Conservation (phyloP, 2,329 filamentous ascomycete species). For the Trichoderma koningiopsis region DNA sequence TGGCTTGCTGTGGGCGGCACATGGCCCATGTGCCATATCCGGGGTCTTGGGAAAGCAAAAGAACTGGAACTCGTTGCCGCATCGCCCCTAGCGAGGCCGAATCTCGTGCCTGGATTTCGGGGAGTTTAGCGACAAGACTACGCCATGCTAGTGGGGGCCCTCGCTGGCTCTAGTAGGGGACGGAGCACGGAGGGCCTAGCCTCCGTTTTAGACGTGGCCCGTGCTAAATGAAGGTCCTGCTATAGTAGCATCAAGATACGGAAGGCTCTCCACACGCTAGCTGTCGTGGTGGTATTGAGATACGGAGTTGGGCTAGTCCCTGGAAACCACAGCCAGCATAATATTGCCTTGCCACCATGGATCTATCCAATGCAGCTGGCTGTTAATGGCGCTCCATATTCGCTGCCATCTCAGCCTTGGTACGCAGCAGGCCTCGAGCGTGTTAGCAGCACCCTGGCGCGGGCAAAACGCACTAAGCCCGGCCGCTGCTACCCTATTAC, state of each 20-base stretch:
- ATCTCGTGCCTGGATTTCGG: slow-evolving; percentile 23
- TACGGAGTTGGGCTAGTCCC: not conserved
- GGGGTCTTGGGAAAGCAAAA: slow-evolving; percentile 11
- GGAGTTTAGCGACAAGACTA: slow-evolving; percentile 11
- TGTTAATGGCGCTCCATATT: not conserved
- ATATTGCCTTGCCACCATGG: not conserved
- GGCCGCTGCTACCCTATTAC: not conserved
- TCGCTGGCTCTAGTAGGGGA: not conserved
- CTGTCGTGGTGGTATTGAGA: not conserved
- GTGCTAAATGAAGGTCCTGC: slow-evolving; percentile 19
- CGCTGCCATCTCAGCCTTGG: not conserved
- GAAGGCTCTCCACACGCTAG: not conserved
- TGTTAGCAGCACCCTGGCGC: not conserved
- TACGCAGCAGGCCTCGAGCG: not conserved
- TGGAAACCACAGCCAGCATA: not conserved
- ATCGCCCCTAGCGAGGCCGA: slow-evolving; percentile 20
- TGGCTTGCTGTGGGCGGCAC: slow-evolving; percentile 6
- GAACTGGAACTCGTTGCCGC: slow-evolving; percentile 1
- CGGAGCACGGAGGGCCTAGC: not conserved
- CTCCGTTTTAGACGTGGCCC: slow-evolving; percentile 20
- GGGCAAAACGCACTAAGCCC: not conserved
- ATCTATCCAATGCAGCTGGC: not conserved
- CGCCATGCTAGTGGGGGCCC: slow-evolving; percentile 6
- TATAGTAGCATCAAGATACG: not conserved
- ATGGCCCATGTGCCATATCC: slow-evolving; percentile 17